Evolutionary conservation across 495 filamentous ascomycete species (phyloP), one percentile per base, ranked within the genome.

Genomic region (Penicillium paxilli): DNA sequence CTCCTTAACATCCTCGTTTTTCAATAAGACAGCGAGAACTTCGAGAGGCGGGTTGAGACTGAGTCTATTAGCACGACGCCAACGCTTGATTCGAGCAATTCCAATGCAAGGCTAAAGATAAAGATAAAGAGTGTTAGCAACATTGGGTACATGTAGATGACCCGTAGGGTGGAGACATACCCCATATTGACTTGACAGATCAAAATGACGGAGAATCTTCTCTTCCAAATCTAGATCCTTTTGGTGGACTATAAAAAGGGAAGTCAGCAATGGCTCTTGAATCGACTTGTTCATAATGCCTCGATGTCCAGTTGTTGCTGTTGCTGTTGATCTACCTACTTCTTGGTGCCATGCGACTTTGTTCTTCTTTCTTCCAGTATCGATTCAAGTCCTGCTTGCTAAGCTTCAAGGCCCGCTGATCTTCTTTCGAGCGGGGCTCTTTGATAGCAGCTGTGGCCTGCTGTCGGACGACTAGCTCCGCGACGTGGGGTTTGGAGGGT

Each of bases 101-200:
- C 95, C 95, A 48, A 96, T 87, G 64, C 89, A 95, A 1, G 94
- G 95, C 90, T 96, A n/a, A n/a, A n/a, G n/a, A n/a, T n/a, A n/a
- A n/a, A n/a, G n/a, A n/a, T n/a, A n/a, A n/a, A n/a, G n/a, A n/a
- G n/a, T n/a, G n/a, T n/a, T n/a, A n/a, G n/a, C n/a, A n/a, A n/a
- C n/a, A n/a, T n/a, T n/a, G n/a, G n/a, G 65, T 6, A 58, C 19
- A 45, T 47, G 48, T 68, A n/a, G n/a, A n/a, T n/a, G n/a, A n/a
- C n/a, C n/a, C n/a, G n/a, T n/a, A n/a, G n/a, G n/a, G n/a, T n/a
- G n/a, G n/a, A n/a, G n/a, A n/a, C 89, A 69, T 82, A 96, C 91
- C 53, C 94, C 94, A 70, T 89, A 98, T 67, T 96, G 89, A 55
- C 77, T 85, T 46, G 83, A 90, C 35, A 95, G 83, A 67, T 98